phyloP scores from a whole-genome alignment of 108 stramenopile species.

The Nannochloropsis gaditana region DNA sequence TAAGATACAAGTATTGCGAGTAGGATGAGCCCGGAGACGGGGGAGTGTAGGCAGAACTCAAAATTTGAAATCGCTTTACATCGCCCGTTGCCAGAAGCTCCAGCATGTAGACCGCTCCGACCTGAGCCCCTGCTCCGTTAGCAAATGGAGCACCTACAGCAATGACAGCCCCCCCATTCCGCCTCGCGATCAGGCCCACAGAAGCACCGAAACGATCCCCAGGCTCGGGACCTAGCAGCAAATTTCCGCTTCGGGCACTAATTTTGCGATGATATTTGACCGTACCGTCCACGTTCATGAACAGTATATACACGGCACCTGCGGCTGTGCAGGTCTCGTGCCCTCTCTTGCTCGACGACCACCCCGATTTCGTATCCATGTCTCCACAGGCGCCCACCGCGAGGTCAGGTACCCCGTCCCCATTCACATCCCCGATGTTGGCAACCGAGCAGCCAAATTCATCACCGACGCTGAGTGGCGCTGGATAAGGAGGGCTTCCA shows the following conservation, averaged over 20 bases:
- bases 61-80: neutral
- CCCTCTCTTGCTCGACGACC: neutral
- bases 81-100: neutral
- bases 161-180: neutral
- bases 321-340: neutral
- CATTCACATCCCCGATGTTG: neutral
- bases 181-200: neutral
- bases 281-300: neutral
- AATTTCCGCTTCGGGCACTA: neutral
- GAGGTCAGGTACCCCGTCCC: neutral
- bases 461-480: neutral
- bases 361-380: neutral
- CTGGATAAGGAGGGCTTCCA: neutral
- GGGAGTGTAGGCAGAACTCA: conserved; percentile 14
- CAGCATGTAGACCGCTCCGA: neutral
- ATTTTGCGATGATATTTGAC: conserved; percentile 15
- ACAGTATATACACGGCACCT: conserved; percentile 1
- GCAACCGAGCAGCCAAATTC: neutral
- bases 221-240: neutral
- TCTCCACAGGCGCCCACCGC: conserved; percentile 7
- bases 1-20: neutral
- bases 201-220: conserved; percentile 16
- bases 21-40: neutral
- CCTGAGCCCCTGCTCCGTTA: neutral
- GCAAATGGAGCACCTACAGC: neutral